These are phyloP conservation scores for Wickerhamiella hasegawae DNA, from an alignment of 805 yeast genomes.

Conservation along the genomic window DNA sequence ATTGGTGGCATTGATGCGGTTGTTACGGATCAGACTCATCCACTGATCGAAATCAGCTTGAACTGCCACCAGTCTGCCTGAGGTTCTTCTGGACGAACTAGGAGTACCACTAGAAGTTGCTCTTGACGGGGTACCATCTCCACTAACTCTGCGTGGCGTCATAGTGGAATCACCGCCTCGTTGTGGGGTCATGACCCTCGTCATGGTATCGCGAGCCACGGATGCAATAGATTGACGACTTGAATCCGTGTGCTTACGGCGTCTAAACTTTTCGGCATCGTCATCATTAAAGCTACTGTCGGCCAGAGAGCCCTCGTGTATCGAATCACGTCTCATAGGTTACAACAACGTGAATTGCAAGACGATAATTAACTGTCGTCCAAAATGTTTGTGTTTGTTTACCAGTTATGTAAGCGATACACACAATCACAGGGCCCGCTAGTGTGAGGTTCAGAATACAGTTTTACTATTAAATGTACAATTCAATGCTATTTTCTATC, in stretches of 20 bases:
- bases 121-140: not conserved
- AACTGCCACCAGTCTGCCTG: conserved; percentile 3
- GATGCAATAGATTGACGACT: not conserved
- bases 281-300: not conserved
- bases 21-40: conserved; percentile 40
- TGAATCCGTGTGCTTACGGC: not conserved
- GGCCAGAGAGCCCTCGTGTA: not conserved
- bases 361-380: too few relatives aligned
- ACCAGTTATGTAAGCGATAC: too few relatives aligned
- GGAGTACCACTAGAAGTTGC: not conserved
- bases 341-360: too few relatives aligned
- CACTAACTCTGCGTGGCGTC: too few relatives aligned
- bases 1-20: conserved; percentile 68
- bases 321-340: too few relatives aligned
- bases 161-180: not conserved
- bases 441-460: too few relatives aligned
- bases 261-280: not conserved
- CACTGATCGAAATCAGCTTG: conserved; percentile 5
- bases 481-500: too few relatives aligned
- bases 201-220: not conserved
- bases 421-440: too few relatives aligned
- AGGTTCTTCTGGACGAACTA: not conserved
- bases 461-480: too few relatives aligned
- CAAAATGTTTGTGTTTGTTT: too few relatives aligned
- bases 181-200: not conserved